These are phyloP conservation scores for Arthrobotrys entomopaga DNA, from an alignment of 2,329 filamentous ascomycete genomes.

Conservation along the genomic window DNA sequence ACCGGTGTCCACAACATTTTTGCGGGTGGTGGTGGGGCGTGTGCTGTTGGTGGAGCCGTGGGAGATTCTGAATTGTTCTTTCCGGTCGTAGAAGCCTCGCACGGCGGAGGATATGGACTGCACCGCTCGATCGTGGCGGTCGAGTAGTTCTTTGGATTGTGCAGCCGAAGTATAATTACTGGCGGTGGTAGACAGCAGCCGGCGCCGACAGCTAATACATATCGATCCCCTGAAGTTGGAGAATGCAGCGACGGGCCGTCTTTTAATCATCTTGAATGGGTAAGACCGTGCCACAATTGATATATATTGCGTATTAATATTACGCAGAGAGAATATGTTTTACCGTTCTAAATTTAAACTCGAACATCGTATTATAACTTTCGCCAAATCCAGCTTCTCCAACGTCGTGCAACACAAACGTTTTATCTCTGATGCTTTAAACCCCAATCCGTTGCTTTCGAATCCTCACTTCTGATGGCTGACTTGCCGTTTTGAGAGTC, in stretches of 20 bases:
- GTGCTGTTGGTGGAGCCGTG: constrained; percentile 70
- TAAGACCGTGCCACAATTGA: neutral
- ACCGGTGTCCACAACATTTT: constrained; percentile 65
- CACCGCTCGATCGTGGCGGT: constrained; percentile 38
- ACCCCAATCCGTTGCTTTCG: too few relatives aligned
- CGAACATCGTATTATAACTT: too few relatives aligned
- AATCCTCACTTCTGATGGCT: too few relatives aligned
- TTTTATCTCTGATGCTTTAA: too few relatives aligned
- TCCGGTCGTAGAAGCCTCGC: constrained; percentile 42
- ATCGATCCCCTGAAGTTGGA: constrained; percentile 6
- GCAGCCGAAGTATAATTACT: constrained; percentile 6
- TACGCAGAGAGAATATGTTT: too few relatives aligned
- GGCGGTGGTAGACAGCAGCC: constrained; percentile 14
- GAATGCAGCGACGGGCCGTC: constrained; percentile 5
- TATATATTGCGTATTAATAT: neutral
- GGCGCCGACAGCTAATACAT: constrained; percentile 29
- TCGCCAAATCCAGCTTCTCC: constrained; percentile 23
- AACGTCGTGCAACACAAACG: constrained; percentile 22
- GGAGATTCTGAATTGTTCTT: constrained; percentile 65
- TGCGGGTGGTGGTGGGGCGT: constrained; percentile 63
- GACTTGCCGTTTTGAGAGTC: too few relatives aligned
- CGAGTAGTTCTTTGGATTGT: constrained; percentile 15
- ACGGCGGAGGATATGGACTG: constrained; percentile 36
- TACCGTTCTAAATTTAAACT: too few relatives aligned
- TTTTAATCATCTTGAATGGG: constrained; percentile 15